Evolutionary conservation across 1,139 yeast species (phyloP), one percentile per base, ranked within the genome.

Genomic region (Debaryomycetaceae sp.): DNA sequence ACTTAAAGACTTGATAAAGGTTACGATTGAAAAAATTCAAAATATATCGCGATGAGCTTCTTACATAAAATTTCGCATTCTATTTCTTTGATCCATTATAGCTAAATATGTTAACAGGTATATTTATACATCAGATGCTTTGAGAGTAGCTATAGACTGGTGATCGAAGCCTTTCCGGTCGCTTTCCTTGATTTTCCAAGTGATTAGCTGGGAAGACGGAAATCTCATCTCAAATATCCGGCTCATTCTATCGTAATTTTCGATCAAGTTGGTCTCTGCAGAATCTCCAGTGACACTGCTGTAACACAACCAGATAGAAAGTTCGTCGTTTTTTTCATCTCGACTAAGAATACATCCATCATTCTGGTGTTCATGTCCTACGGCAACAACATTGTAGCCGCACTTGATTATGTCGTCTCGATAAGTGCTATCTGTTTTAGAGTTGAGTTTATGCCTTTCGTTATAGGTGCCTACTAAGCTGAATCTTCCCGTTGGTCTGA

Each of bases 331-430:
- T 3, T 41, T 39, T 22, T 49, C 50, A n/a, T 47, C 38, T 30
- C 56, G 55, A 39, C 59, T 56, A 16, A 59, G 39, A 19, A 75
- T 55, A 49, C 82, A 78, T 11, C 79, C 79, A 46, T 77, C 81
- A 51, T 77, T 78, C 33, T 69, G 75, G 50, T 76, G 81, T 47
- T 78, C 82, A 45, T 75, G 77, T 6, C 81, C 81, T 18, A 76
- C 81, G 13, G 75, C 65, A 11, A 76, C 65, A 0, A 66, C 79
- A 34, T 67, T 56, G 49, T 70, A 70, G 6, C 69, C 68, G 40
- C 68, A 59, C 39, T 57, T 57, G 29, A 63, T 51, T 26, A 71
- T 61, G 48, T 71, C 77, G 35, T 63, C 63, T 37, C 62, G 58
- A 36, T 65, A 57, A 34, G 65, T 61, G 11, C 53, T 47, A 46